Evolutionary conservation across 2,329 filamentous ascomycete genomes (phyloP).

Genomic region (Dothistroma septosporum): DNA sequence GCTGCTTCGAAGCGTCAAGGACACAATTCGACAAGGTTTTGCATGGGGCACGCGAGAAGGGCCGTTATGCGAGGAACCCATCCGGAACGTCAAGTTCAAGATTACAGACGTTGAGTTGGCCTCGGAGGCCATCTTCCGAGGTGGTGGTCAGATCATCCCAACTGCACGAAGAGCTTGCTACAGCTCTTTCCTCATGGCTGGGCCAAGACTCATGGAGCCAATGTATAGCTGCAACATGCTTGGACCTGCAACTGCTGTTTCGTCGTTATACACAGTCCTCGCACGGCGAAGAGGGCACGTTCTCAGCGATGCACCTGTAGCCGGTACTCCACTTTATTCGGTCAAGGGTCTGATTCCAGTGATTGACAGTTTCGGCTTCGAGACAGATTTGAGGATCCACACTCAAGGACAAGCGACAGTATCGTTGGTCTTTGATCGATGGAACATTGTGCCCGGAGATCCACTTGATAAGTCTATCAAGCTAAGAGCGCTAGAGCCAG

Average conservation of each 20-base stretch:
- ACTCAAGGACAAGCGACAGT: conserved; percentile 90
- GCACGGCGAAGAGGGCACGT: conserved; percentile 87
- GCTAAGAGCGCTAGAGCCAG: conserved; percentile 79
- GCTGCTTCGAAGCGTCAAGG: conserved; percentile 76
- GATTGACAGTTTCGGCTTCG: conserved; percentile 96
- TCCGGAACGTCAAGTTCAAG: conserved; percentile 96
- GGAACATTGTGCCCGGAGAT: conserved; percentile 93
- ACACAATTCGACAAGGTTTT: conserved; percentile 93
- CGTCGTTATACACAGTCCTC: conserved; percentile 85
- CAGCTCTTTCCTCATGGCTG: conserved; percentile 94
- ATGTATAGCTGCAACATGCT: conserved; percentile 91
- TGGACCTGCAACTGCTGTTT: conserved; percentile 82
- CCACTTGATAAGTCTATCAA: conserved; percentile 84
- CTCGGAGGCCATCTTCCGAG: conserved; percentile 86
- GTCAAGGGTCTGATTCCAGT: conserved; percentile 89
- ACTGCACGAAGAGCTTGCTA: conserved; percentile 91
- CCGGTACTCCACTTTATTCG: conserved; percentile 88
- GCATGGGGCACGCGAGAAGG: conserved; percentile 95
- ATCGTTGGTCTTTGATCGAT: conserved; percentile 88
- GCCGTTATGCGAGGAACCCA: conserved; percentile 95
- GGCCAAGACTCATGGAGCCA: conserved; percentile 92
- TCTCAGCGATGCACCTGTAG: conserved; percentile 86
- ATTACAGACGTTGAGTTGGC: conserved; percentile 87
- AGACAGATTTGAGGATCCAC: conserved; percentile 93
- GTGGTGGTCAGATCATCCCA: conserved; percentile 95